phyloP scores from a whole-genome alignment of 345 rosid species.

The Arabis hirsuta region DNA sequence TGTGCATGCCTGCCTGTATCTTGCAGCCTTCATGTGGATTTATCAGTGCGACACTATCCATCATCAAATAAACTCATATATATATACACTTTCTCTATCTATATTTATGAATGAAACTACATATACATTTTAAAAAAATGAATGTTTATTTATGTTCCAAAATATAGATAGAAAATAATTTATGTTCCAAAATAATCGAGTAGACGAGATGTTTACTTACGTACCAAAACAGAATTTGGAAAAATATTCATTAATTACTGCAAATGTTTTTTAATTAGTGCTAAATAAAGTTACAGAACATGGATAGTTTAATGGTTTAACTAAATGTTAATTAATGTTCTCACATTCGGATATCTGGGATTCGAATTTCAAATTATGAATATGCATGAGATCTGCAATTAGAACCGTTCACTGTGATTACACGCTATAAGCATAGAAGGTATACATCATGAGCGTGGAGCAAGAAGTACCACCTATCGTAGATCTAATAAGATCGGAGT shows the following conservation, averaged over 20 bases:
- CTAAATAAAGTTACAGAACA: background rate
- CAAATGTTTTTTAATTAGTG: background rate
- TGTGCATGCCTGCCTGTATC: constrained; percentile 51
- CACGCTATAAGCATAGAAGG: too few species aligned
- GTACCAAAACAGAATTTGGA: constrained; percentile 8
- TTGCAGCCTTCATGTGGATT: constrained; percentile 51
- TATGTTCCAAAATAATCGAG: too few species aligned
- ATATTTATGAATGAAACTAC: background rate
- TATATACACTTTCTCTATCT: background rate
- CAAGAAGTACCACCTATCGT: too few species aligned
- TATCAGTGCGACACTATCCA: constrained; percentile 48
- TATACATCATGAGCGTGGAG: too few species aligned
- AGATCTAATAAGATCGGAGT: too few species aligned
- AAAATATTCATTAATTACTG: background rate
- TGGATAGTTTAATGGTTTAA: too few species aligned
- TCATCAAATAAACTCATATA: constrained; percentile 26
- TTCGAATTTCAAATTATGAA: too few species aligned
- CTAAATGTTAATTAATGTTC: too few species aligned
- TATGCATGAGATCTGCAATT: too few species aligned
- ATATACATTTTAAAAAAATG: background rate
- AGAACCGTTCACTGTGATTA: too few species aligned
- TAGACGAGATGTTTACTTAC: background rate
- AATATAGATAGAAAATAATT: too few species aligned
- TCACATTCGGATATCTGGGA: too few species aligned
- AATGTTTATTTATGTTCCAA: background rate